These are phyloP conservation scores for Coemansia sp. DNA, from an alignment of 192 early-diverging fungal genomes.

Conservation along the genomic window DNA sequence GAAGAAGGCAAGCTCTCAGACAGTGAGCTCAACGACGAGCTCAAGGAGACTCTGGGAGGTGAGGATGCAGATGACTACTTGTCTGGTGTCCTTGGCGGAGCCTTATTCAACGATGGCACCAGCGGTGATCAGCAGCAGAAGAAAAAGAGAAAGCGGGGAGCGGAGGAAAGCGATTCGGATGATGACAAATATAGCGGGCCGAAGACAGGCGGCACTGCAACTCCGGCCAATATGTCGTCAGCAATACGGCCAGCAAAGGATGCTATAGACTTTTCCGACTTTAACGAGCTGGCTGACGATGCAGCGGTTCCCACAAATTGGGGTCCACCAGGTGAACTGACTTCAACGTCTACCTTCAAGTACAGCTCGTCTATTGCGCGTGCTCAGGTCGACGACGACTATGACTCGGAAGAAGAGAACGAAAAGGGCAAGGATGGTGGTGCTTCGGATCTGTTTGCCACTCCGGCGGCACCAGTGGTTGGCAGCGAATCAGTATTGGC, in stretches of 20 bases:
- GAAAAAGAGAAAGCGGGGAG: not conserved
- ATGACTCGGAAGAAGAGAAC: slow-evolving; percentile 53
- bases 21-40: slow-evolving; percentile 57
- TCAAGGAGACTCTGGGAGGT: slow-evolving; percentile 46
- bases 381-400: slow-evolving; percentile 60
- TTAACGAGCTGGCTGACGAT: slow-evolving; percentile 79
- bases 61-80: slow-evolving; percentile 34
- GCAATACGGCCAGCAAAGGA: slow-evolving; percentile 62
- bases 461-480: not conserved
- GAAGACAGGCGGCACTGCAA: not conserved
- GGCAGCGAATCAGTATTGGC: slow-evolving; percentile 2
- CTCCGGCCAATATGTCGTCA: slow-evolving; percentile 12
- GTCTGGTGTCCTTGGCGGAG: slow-evolving; percentile 29
- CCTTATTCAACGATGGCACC: slow-evolving; percentile 32
- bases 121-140: not conserved
- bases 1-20: slow-evolving; percentile 77
- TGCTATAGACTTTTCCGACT: slow-evolving; percentile 83
- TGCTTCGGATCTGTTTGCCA: not conserved
- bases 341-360: slow-evolving; percentile 13
- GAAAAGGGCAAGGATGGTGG: not conserved
- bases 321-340: not conserved
- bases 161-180: slow-evolving; percentile 17
- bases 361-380: slow-evolving; percentile 14
- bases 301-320: slow-evolving; percentile 35
- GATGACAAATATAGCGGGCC: slow-evolving; percentile 35